Evolutionary conservation across 352 stramenopile species (phyloP), one percentile per base, ranked within the genome.

Genomic region (Hyaloperonospora arabidopsidis): DNA sequence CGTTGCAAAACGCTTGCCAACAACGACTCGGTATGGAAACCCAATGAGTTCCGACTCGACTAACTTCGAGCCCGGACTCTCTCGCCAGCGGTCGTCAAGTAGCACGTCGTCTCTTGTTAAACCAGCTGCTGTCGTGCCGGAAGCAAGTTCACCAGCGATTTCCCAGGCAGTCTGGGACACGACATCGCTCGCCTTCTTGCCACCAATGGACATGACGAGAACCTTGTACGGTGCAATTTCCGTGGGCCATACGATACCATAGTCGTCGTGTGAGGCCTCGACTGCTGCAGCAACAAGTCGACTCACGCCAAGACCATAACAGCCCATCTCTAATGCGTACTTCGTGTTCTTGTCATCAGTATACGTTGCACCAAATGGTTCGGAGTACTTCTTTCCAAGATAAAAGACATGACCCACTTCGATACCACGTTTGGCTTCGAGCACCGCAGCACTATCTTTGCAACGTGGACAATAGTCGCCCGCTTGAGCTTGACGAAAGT

Each of bases 331-430:
- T 58, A 95, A 73, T 28, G 78, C 56, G 8, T 76, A 64, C 17
- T 86, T 78, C 45, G 68, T 68, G 39, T 70, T 71, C 28, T 75
- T 75, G 12, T 53, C 57, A 53, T 73, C 63, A 1, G 66, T 71
- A 49, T 79, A 89, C 41, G 72, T 84, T 13, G 76, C 77, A 25
- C 70, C 58, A 54, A 96, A 88, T 18, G 76, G 68, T 54, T 90
- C 88, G 12, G 82, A 91, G 64, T 95, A 96, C 68, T 92, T 93
- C 39, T 87, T 70, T n/a, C 86, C 86, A 1, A 96, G 65, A 55
- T 93, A 90, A 53, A 95, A 96, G 21, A 92, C 80, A 66, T 94
- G 84, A 10, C 81, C 86, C 18, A 96, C 84, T 56, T 96, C 86
- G 15, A 96, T 96, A 28, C 86, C 86, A 14, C 82, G 81, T 49